These are phyloP conservation scores for Exserohilum turcica DNA, from an alignment of 2,329 filamentous ascomycete species.

Conservation along the genomic window DNA sequence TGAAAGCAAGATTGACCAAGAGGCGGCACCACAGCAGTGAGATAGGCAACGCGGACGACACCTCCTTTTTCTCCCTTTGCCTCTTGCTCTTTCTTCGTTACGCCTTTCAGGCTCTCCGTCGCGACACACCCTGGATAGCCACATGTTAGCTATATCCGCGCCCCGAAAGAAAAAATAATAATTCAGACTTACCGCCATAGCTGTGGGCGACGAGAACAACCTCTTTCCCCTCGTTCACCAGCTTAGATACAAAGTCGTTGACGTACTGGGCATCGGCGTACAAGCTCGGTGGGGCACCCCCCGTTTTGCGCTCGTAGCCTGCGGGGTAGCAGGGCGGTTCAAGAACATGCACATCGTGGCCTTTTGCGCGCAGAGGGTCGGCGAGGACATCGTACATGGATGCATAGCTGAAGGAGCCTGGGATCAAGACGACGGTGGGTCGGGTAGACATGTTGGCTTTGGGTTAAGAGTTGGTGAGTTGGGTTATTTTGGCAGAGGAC, in stretches of 20 bases:
- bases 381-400: constrained; percentile 23
- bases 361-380: constrained; percentile 13
- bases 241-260: constrained; percentile 19
- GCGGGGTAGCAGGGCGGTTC: constrained; percentile 20
- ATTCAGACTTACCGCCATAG: constrained; percentile 37
- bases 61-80: constrained; percentile 41
- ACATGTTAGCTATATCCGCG: neutral
- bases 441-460: constrained; percentile 13
- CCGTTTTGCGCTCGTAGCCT: constrained; percentile 9
- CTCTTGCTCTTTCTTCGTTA: constrained; percentile 33
- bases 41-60: constrained; percentile 30
- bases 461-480: neutral
- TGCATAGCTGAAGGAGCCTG: constrained; percentile 31
- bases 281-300: constrained; percentile 17
- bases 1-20: constrained; percentile 16
- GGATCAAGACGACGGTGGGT: constrained; percentile 30
- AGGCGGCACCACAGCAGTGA: constrained; percentile 24
- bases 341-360: constrained; percentile 22
- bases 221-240: constrained; percentile 43
- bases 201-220: constrained; percentile 48
- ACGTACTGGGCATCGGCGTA: constrained; percentile 42
- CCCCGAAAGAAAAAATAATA: neutral
- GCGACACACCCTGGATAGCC: constrained; percentile 22
- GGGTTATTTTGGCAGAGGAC: no score
- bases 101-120: constrained; percentile 35